Percentiles rank a stretch among this genome's conserved stretches.
Evolutionary conservation across 257 asterid genomes (phyloP).

Genomic region (Knoxia roxburghii): DNA sequence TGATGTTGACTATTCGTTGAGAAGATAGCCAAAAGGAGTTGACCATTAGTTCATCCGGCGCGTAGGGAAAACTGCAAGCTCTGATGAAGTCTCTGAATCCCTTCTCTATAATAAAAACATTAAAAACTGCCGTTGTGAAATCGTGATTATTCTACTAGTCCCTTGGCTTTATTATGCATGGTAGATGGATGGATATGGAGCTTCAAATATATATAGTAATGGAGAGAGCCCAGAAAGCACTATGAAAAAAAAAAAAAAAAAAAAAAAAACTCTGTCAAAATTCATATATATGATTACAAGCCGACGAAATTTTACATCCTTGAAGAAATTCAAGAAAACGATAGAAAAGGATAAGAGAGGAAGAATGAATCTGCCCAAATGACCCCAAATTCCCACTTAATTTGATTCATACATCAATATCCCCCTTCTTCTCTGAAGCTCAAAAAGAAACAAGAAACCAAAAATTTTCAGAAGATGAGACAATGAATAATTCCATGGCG

Average conservation of each 20-base stretch:
- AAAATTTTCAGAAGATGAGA: conserved; percentile 14
- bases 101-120: too few relatives aligned
- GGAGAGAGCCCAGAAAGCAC: not conserved
- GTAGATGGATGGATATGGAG: conserved; percentile 2
- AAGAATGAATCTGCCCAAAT: conserved; percentile 10
- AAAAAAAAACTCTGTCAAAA: conserved; percentile 21
- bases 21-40: not conserved
- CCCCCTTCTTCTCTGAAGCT: not conserved
- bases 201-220: not conserved
- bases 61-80: conserved; percentile 12
- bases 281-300: conserved; percentile 26
- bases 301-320: conserved; percentile 28
- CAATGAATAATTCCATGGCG: conserved; percentile 36
- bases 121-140: too few relatives aligned
- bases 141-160: conserved; percentile 2
- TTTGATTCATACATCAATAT: not conserved
- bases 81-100: too few relatives aligned
- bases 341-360: conserved; percentile 18
- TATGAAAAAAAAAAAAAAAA: not conserved
- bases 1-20: conserved; percentile 3
- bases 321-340: conserved; percentile 21
- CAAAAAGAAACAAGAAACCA: not conserved
- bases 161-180: not conserved
- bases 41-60: conserved; percentile 4
- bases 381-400: conserved; percentile 6